phyloP scores from a whole-genome alignment of 208 protist genomes.

The Tritrichomonas foetus region DNA sequence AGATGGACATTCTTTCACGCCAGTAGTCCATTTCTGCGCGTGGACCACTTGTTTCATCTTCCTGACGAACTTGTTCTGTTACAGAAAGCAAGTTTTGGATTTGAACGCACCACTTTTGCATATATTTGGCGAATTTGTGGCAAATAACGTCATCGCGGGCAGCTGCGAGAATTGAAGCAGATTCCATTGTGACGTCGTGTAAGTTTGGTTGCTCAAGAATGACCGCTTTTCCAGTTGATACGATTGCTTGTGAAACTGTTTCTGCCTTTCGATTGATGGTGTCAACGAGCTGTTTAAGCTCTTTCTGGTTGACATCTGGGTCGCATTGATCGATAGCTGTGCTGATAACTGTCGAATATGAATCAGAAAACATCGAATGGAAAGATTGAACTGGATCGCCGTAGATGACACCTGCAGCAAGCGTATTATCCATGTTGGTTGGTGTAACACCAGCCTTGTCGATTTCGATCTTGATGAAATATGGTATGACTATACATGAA shows the following conservation, averaged over 20 bases:
- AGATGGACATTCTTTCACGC: slow-evolving; percentile 3
- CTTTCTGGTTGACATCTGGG: not conserved
- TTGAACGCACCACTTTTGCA: not conserved
- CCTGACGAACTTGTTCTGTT: slow-evolving; percentile 10
- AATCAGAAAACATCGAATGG: not conserved
- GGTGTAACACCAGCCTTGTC: not conserved
- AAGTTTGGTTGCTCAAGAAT: not conserved
- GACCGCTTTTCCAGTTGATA: not conserved
- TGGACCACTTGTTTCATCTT: slow-evolving; percentile 24
- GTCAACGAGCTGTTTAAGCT: not conserved
- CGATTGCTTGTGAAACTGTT: not conserved
- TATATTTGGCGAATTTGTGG: not conserved
- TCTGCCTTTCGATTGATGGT: not conserved
- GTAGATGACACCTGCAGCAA: not conserved
- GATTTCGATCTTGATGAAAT: not conserved
- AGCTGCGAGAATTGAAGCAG: not conserved
- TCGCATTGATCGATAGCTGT: not conserved
- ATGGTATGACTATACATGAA: not conserved
- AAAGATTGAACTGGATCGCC: slow-evolving; percentile 24
- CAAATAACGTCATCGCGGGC: not conserved
- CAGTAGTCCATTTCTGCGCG: slow-evolving; percentile 33
- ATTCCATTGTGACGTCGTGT: not conserved
- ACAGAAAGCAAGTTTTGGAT: not conserved
- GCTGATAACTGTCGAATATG: not conserved
- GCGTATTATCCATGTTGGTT: not conserved